Evolutionary conservation across 352 stramenopile species (phyloP).

Genomic region (Thalassiosira oceanica): DNA sequence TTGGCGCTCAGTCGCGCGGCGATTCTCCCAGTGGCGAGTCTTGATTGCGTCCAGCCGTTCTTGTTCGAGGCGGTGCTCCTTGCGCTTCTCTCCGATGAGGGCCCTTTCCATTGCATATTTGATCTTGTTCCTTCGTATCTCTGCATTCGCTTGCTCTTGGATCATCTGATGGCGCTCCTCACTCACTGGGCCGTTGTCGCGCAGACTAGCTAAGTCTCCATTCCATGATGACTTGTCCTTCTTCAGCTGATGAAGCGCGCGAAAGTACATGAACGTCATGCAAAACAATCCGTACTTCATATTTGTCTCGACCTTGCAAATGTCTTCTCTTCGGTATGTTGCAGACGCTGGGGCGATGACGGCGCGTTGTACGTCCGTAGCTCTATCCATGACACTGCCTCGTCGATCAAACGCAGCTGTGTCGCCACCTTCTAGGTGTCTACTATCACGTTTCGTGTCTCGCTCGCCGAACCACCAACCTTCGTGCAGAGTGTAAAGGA

Average conservation of each 20-base stretch:
- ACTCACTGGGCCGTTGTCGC: slow-evolving; percentile 9
- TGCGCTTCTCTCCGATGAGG: slow-evolving; percentile 23
- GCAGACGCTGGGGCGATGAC: too few species aligned
- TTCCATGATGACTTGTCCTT: slow-evolving; percentile 84
- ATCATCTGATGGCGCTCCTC: slow-evolving; percentile 58
- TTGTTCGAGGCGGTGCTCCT: slow-evolving; percentile 69
- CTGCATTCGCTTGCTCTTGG: slow-evolving; percentile 53
- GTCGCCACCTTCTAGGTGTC: too few species aligned
- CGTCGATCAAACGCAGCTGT: too few species aligned
- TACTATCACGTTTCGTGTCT: slow-evolving; percentile 43
- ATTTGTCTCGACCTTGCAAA: slow-evolving; percentile 87
- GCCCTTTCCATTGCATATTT: slow-evolving; percentile 58
- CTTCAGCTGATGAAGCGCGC: slow-evolving; percentile 85
- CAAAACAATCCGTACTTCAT: slow-evolving; percentile 95
- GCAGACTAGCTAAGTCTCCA: slow-evolving; percentile 22
- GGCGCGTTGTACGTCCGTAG: slow-evolving; percentile 24
- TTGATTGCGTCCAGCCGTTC: slow-evolving; percentile 82
- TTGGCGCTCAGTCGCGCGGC: slow-evolving; percentile 61
- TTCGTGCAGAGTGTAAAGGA: slow-evolving; percentile 86
- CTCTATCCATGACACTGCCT: slow-evolving; percentile 28
- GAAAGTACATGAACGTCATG: slow-evolving; percentile 96
- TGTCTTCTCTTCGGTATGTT: slow-evolving; percentile 54
- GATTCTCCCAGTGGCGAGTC: slow-evolving; percentile 52
- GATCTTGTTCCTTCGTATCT: slow-evolving; percentile 16
- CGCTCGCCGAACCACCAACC: slow-evolving; percentile 94